These are phyloP conservation scores for Pelargonium myrrhifolium DNA, from an alignment of 441 rosid genomes.

Conservation along the genomic window DNA sequence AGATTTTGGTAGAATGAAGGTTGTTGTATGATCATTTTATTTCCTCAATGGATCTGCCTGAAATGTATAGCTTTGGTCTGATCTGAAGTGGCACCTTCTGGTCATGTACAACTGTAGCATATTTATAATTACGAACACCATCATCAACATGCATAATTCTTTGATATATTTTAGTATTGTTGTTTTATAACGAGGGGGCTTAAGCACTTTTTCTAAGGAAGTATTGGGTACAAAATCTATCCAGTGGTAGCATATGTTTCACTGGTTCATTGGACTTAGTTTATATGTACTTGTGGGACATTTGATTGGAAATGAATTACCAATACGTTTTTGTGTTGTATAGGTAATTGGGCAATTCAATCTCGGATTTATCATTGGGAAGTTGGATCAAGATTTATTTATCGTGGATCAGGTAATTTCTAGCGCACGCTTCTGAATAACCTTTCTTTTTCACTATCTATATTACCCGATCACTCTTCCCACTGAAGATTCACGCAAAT, in stretches of 20 bases:
- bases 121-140: neutral
- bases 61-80: slow-evolving; percentile 5
- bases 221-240: neutral
- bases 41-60: neutral
- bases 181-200: neutral
- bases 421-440: slow-evolving; percentile 14
- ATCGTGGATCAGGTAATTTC: slow-evolving; percentile 89
- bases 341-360: slow-evolving; percentile 97
- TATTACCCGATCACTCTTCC: slow-evolving; percentile 5
- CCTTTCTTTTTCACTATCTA: slow-evolving; percentile 12
- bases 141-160: neutral
- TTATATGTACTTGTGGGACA: slow-evolving; percentile 5
- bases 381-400: slow-evolving; percentile 81
- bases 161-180: too few relatives aligned
- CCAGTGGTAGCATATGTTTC: neutral
- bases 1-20: slow-evolving; percentile 92
- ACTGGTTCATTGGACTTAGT: neutral
- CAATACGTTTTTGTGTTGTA: slow-evolving; percentile 12
- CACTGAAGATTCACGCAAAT: slow-evolving; percentile 1
- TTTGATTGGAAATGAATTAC: slow-evolving; percentile 9
- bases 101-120: neutral
- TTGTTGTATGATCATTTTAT: slow-evolving; percentile 22
- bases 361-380: slow-evolving; percentile 93
- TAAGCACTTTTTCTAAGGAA: neutral
- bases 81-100: neutral